phyloP scores from a whole-genome alignment of 169 alveolate genomes.

The Neospora caninum region DNA sequence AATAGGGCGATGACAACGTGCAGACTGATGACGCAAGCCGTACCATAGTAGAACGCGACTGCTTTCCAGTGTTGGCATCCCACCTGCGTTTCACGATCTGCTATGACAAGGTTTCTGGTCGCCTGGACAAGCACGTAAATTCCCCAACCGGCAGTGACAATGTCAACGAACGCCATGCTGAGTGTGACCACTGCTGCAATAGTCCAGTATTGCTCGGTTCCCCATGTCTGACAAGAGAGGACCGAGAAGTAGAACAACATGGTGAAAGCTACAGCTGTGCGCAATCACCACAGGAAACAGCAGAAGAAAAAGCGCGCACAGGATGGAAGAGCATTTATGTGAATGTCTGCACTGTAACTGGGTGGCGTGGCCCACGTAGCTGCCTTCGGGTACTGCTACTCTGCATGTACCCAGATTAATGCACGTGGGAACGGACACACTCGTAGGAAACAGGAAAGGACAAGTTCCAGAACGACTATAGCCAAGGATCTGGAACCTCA shows the following conservation, averaged over 20 bases:
- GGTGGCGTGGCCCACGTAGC: too few species aligned
- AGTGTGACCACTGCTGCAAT: constrained; percentile 48
- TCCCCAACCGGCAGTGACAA: constrained; percentile 60
- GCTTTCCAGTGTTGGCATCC: constrained; percentile 49
- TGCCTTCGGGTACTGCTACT: too few species aligned
- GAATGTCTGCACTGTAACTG: too few species aligned
- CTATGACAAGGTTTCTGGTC: neutral
- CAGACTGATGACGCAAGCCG: constrained; percentile 40
- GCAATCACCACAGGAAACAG: neutral
- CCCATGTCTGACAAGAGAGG: constrained; percentile 64
- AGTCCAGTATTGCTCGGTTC: constrained; percentile 64
- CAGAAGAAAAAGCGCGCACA: neutral
- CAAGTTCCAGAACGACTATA: too few species aligned
- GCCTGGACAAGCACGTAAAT: constrained; percentile 7
- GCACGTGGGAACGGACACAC: too few species aligned
- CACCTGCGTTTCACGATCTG: neutral
- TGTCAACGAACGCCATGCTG: constrained; percentile 55
- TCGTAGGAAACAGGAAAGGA: too few species aligned
- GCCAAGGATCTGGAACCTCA: too few species aligned
- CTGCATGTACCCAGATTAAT: too few species aligned
- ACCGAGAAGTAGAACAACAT: constrained; percentile 60
- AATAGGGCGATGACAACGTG: constrained; percentile 46
- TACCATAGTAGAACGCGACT: constrained; percentile 35
- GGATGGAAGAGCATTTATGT: too few species aligned
- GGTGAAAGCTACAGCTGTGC: constrained; percentile 53